A percentile compares a stretch with the other conserved stretches of the same genome.
phyloP scores from a whole-genome alignment of 2,329 filamentous ascomycete species.

The Claviceps quebecensis region DNA sequence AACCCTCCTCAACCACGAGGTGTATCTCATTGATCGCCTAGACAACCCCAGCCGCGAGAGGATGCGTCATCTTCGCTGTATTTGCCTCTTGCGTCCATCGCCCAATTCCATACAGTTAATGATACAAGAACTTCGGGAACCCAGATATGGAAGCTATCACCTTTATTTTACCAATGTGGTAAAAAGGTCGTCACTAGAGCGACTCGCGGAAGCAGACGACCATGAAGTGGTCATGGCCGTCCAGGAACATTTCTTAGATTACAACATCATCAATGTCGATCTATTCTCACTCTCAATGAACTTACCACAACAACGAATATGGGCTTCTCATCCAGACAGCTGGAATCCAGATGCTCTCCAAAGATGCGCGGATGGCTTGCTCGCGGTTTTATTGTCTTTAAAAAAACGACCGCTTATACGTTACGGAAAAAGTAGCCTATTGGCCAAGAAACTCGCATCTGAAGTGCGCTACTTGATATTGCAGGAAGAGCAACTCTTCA shows the following conservation, averaged over 20 bases:
- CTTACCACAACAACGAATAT: slow-evolving; percentile 61
- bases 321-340: slow-evolving; percentile 66
- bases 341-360: slow-evolving; percentile 88
- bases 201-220: slow-evolving; percentile 89
- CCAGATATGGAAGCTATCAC: slow-evolving; percentile 94
- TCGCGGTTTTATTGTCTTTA: slow-evolving; percentile 71
- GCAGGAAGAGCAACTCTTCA: slow-evolving; percentile 91
- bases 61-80: slow-evolving; percentile 90
- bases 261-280: slow-evolving; percentile 87
- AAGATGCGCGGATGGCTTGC: slow-evolving; percentile 71
- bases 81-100: slow-evolving; percentile 87
- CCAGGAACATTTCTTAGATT: slow-evolving; percentile 95
- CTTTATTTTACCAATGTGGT: slow-evolving; percentile 96
- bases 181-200: slow-evolving; percentile 89
- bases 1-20: slow-evolving; percentile 83
- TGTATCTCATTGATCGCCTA: slow-evolving; percentile 92
- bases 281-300: slow-evolving; percentile 68
- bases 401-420: slow-evolving; percentile 96
- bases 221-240: slow-evolving; percentile 91
- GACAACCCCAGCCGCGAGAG: slow-evolving; percentile 86
- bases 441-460: slow-evolving; percentile 85
- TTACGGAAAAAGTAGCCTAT: slow-evolving; percentile 78
- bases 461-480: slow-evolving; percentile 88
- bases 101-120: slow-evolving; percentile 84
- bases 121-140: slow-evolving; percentile 89